Percentiles rank a stretch among this genome's conserved stretches.
These are phyloP conservation scores for Spinacia oleracea DNA, from an alignment of 179 eudicot genomes.

Conservation along the genomic window DNA sequence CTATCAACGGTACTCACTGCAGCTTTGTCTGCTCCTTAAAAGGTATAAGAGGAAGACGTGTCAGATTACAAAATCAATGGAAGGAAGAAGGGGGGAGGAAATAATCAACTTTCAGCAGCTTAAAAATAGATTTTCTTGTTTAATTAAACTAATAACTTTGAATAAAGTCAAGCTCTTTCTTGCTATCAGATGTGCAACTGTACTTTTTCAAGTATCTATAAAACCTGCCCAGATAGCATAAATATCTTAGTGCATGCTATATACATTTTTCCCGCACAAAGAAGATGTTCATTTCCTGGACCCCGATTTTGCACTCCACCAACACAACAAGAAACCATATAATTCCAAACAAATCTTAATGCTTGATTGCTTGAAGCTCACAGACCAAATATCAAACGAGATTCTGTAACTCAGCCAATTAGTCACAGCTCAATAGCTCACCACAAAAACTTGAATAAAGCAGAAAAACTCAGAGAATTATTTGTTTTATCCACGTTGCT, in stretches of 20 bases:
- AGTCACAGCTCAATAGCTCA: neutral
- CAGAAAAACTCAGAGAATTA: neutral
- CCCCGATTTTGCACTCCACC: neutral
- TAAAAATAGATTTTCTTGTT: neutral
- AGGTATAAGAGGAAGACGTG: conserved; percentile 10
- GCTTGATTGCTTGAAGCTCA: neutral
- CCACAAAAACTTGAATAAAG: neutral
- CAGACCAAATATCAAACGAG: neutral
- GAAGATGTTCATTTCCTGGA: neutral
- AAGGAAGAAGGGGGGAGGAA: neutral
- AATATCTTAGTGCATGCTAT: neutral
- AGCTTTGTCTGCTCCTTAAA: conserved; percentile 16
- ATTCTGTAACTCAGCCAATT: neutral
- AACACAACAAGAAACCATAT: neutral
- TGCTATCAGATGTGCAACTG: neutral
- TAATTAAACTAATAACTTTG: neutral
- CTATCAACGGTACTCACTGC: conserved; percentile 26
- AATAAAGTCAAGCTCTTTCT: neutral
- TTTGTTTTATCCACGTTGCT: neutral
- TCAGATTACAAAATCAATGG: conserved; percentile 2
- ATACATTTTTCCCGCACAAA: neutral
- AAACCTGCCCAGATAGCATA: neutral
- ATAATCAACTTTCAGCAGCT: neutral
- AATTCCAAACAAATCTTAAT: neutral
- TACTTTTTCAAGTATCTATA: neutral